These are phyloP conservation scores for Solanum rostratum DNA, from an alignment of 257 asterid genomes.

Conservation along the genomic window DNA sequence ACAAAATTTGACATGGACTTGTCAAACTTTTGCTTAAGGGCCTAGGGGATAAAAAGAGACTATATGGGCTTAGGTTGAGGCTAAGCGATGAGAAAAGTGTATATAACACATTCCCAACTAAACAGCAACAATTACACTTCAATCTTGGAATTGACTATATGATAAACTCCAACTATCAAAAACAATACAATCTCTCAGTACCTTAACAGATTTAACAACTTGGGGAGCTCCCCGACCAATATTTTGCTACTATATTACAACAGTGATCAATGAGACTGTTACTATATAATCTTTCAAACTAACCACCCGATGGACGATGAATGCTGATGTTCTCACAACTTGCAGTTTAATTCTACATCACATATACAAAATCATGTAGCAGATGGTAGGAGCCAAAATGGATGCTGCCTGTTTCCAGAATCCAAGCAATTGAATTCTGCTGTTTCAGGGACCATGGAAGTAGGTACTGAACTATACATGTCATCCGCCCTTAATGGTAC, in stretches of 20 bases:
- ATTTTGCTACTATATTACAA: conserved; percentile 23
- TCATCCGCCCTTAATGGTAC: conserved; percentile 37
- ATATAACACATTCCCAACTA: background rate
- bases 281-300: background rate
- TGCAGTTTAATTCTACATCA: background rate
- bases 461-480: conserved; percentile 17
- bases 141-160: background rate
- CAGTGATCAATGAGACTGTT: background rate
- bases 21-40: background rate
- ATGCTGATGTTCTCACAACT: background rate
- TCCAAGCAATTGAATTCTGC: conserved; percentile 48
- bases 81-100: background rate
- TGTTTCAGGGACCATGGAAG: conserved; percentile 34
- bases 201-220: background rate
- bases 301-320: background rate
- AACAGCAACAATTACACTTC: background rate
- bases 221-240: conserved; percentile 9
- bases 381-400: conserved; percentile 29
- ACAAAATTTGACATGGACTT: background rate
- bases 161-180: background rate
- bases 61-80: background rate
- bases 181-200: background rate
- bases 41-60: background rate
- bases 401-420: conserved; percentile 34
- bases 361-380: conserved; percentile 31